A percentile compares a stretch with the other conserved stretches of the same genome.
Evolutionary conservation across 163 green algal genomes (phyloP).

Genomic region (Chloroidium sp.): DNA sequence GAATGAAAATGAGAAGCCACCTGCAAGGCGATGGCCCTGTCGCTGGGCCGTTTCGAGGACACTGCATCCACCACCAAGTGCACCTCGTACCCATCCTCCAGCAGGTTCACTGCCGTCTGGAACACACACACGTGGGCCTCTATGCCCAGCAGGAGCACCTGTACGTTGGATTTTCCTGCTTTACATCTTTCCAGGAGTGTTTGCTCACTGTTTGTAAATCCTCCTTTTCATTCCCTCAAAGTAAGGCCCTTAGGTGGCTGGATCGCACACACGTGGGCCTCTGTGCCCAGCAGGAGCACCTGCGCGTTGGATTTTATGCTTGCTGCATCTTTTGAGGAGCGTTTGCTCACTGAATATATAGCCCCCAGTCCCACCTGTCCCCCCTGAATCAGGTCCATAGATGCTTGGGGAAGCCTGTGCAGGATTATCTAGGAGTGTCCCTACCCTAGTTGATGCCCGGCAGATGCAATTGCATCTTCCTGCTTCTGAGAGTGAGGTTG

Average conservation of each 20-base stretch:
- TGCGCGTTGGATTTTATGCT: background rate
- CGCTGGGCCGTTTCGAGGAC: conserved; percentile 41
- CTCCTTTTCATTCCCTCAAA: too few species aligned
- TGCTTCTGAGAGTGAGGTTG: too few species aligned
- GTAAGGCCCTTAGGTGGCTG: conserved; percentile 26
- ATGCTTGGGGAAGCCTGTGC: too few species aligned
- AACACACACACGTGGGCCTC: conserved; percentile 87
- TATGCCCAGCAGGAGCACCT: conserved; percentile 20
- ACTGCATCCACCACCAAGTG: conserved; percentile 77
- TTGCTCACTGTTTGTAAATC: too few species aligned
- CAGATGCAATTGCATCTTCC: too few species aligned
- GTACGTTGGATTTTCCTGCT: background rate
- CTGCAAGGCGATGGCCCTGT: conserved; percentile 31
- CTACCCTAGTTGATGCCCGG: too few species aligned
- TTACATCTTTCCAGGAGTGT: too few species aligned
- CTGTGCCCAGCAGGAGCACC: conserved; percentile 19
- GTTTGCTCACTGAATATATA: too few species aligned
- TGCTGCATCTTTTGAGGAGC: too few species aligned
- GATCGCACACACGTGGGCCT: conserved; percentile 86
- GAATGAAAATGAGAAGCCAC: background rate
- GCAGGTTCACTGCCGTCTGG: conserved; percentile 74
- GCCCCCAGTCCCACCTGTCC: too few species aligned
- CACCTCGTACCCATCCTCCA: conserved; percentile 53
- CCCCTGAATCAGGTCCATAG: too few species aligned
- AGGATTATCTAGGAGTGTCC: too few species aligned